A percentile compares a stretch with the other conserved stretches of the same genome.
Conservation (phyloP, 2,329 filamentous ascomycete genomes). For the Colletotrichum lupini region DNA sequence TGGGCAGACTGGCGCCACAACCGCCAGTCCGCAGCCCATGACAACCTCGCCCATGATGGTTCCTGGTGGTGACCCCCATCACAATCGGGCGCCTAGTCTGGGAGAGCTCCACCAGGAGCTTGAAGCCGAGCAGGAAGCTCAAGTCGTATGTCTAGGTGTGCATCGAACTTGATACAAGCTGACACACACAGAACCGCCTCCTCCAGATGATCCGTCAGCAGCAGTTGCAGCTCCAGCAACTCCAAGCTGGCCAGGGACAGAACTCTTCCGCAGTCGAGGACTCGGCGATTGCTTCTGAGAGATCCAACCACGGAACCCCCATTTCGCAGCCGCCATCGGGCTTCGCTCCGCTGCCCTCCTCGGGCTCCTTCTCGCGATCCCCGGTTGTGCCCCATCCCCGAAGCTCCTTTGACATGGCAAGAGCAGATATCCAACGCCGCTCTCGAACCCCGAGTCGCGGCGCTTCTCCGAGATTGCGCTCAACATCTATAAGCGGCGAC, state of each 20-base stretch:
- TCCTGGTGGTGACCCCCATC: conserved; percentile 62
- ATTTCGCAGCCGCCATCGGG: conserved; percentile 45
- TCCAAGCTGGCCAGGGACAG: conserved; percentile 58
- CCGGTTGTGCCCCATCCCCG: conserved; percentile 62
- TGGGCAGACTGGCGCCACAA: conserved; percentile 41
- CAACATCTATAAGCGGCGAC: conserved; percentile 69
- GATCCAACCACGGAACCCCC: conserved; percentile 51
- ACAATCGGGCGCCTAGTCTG: conserved; percentile 75
- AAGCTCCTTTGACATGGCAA: conserved; percentile 69
- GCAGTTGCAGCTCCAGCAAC: conserved; percentile 75
- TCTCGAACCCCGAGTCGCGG: conserved; percentile 70
- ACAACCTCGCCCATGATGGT: conserved; percentile 57
- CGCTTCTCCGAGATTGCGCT: conserved; percentile 66
- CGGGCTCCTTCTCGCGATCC: conserved; percentile 62
- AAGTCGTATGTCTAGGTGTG: conserved; percentile 66
- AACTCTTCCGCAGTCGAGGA: conserved; percentile 60
- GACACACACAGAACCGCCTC: conserved; percentile 71
- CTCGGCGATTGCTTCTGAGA: conserved; percentile 57
- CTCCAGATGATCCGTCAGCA: conserved; percentile 81
- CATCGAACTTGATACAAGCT: not conserved
- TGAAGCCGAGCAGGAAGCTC: conserved; percentile 82
- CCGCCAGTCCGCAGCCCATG: conserved; percentile 57
- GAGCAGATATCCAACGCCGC: conserved; percentile 64
- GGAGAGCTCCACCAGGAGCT: conserved; percentile 84
- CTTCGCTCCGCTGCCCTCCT: conserved; percentile 47